Evolutionary conservation across 192 early-diverging fungal species (phyloP).

Genomic region (Backusella macrospora): DNA sequence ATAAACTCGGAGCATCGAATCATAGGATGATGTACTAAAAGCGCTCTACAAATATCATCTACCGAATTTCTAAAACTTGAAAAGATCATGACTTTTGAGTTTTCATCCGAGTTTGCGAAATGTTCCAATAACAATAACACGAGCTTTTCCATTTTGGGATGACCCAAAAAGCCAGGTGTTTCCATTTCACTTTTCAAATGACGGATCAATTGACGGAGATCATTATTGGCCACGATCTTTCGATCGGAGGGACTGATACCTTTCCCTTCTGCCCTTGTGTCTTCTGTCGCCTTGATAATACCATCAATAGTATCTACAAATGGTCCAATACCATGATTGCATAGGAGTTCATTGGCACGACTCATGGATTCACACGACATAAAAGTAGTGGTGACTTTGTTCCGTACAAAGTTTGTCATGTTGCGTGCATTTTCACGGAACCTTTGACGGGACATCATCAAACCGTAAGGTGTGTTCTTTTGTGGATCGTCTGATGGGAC

Average conservation of each 20-base stretch:
- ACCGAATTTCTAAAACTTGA: slow-evolving; percentile 84
- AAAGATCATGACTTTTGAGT: slow-evolving; percentile 83
- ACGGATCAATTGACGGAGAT: neutral
- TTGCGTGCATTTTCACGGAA: slow-evolving; percentile 24
- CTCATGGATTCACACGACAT: slow-evolving; percentile 35
- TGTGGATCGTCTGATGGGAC: slow-evolving; percentile 36
- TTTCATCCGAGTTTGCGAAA: slow-evolving; percentile 55
- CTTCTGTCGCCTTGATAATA: neutral
- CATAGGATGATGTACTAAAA: slow-evolving; percentile 67
- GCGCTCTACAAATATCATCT: slow-evolving; percentile 72
- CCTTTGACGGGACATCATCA: slow-evolving; percentile 43
- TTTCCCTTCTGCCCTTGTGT: slow-evolving; percentile 17
- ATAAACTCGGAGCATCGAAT: slow-evolving; percentile 77
- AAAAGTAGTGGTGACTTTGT: slow-evolving; percentile 24
- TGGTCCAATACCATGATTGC: slow-evolving; percentile 48
- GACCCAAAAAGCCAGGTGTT: slow-evolving; percentile 56
- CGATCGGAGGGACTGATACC: neutral
- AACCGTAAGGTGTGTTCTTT: slow-evolving; percentile 41
- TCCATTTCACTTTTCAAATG: neutral
- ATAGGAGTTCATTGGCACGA: slow-evolving; percentile 49
- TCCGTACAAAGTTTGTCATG: slow-evolving; percentile 26
- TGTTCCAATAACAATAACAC: slow-evolving; percentile 68
- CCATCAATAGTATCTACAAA: slow-evolving; percentile 48
- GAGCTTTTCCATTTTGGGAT: slow-evolving; percentile 82
- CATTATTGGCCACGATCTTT: neutral